Base-by-base conservation (phyloP, 2,329 filamentous ascomycete species). In the Fusarium sulawesiense region DNA sequence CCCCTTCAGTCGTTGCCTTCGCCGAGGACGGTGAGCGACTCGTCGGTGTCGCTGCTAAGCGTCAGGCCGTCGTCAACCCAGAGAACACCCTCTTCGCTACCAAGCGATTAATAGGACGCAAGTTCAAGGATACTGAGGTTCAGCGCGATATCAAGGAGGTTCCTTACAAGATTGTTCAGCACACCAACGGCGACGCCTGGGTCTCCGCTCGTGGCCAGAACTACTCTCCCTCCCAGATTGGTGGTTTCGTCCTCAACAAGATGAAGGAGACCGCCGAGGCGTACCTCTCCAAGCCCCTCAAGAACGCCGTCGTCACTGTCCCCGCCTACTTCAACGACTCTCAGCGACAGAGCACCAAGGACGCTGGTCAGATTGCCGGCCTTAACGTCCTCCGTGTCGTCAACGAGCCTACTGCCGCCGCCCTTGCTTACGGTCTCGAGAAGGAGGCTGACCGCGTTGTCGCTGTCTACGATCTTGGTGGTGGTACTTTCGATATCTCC, bases 251-350 rank as follows among this genome's bases (percentile, higher is more conserved):
- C 73, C 89, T 98, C 77, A 91, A 94, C 83, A 98, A 98, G 90
- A 98, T 98, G 95, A 98, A 97, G 90, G 95, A 98, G 88, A 98
- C 95, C 55, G 95, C 95, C 73, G 94, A 98, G 87, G 87, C 92
- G 68, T 97, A 97, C 85, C 89, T 97, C 73, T 90, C 92, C 84
- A 97, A 94, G 87, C 89, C 89, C 66, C 85, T 97, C 78, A 96
- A 97, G 89, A 97, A 98, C 80, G 95, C 94, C 76, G 95, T 98
- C 67, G 95, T 98, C 76, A 98, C 95, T 67, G 94, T 98, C 40
- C 94, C 94, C 70, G 94, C 94, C 77, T 98, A 98, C 88, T 98
- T 98, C 89, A 98, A 98, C 84, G 94, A 98, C 84, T 94, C 93
- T 66, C 94, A 98, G 86, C 93, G 94, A 85, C 95, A 98, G 85